Conservation (phyloP, 441 rosid species). For the Syzygium malaccense region DNA sequence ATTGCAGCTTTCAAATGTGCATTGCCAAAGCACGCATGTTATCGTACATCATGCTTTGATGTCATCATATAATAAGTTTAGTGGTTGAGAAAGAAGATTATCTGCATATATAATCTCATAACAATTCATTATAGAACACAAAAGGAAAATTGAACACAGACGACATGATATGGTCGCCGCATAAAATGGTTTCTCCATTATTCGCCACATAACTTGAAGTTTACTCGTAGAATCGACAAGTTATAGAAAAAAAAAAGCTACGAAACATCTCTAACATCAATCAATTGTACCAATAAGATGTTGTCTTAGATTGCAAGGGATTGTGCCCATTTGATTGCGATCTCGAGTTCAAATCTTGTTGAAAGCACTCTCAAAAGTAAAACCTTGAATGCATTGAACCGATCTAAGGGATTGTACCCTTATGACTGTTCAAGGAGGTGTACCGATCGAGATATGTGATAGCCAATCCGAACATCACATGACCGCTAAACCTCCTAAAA, state of each 20-base stretch:
- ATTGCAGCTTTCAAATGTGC: not conserved
- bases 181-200: not conserved
- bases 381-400: accelerated
- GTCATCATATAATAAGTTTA: not conserved
- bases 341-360: not conserved
- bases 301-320: not conserved
- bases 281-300: not conserved
- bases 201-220: not conserved
- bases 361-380: accelerated
- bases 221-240: not conserved
- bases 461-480: accelerated
- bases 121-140: not conserved
- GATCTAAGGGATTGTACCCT: accelerated
- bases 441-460: not conserved
- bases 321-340: not conserved
- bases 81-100: not conserved
- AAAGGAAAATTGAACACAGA: not conserved
- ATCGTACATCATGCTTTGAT: not conserved
- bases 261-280: not conserved
- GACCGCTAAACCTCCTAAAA: not conserved
- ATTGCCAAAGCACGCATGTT: not conserved
- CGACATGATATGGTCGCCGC: not conserved
- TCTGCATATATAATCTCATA: not conserved
- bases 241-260: not conserved
- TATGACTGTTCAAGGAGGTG: not conserved